Evolutionary conservation across 768 basidiomycete species (phyloP).

Genomic region (Auricularia auricula-judae): DNA sequence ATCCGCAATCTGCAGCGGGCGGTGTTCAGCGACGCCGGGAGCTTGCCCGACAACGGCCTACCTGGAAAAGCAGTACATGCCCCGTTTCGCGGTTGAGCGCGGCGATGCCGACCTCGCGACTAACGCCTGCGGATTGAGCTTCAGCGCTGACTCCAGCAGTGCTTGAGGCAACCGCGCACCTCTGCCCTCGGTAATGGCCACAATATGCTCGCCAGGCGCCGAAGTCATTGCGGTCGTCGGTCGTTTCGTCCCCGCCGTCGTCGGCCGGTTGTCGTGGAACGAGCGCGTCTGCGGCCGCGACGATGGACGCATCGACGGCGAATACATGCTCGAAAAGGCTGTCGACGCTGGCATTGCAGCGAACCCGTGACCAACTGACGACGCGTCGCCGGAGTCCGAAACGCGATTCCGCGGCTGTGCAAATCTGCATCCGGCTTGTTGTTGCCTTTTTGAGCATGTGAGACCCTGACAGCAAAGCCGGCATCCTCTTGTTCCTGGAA

Average conservation of each 20-base stretch:
- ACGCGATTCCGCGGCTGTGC: neutral
- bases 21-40: neutral
- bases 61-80: constrained; percentile 68
- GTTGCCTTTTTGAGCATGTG: too few species aligned
- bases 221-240: neutral
- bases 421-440: neutral
- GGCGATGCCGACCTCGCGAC: constrained; percentile 79
- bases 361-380: neutral
- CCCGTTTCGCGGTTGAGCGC: constrained; percentile 75
- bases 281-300: neutral
- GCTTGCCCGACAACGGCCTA: constrained; percentile 15
- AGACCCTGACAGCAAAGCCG: neutral
- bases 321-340: neutral
- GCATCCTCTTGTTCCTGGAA: neutral
- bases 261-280: neutral
- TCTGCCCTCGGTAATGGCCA: constrained; percentile 7
- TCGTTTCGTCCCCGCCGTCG: neutral
- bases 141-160: neutral
- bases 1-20: constrained; percentile 1
- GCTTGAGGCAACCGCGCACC: neutral
- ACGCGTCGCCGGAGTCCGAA: neutral
- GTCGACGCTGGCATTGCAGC: neutral
- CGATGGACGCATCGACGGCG: neutral
- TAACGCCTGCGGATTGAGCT: constrained; percentile 30
- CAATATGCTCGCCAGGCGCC: neutral